Percentiles rank a stretch among this genome's conserved stretches.
Evolutionary conservation across 2,329 filamentous ascomycete genomes (phyloP).

Genomic region (Pseudogymnoascus sp.): DNA sequence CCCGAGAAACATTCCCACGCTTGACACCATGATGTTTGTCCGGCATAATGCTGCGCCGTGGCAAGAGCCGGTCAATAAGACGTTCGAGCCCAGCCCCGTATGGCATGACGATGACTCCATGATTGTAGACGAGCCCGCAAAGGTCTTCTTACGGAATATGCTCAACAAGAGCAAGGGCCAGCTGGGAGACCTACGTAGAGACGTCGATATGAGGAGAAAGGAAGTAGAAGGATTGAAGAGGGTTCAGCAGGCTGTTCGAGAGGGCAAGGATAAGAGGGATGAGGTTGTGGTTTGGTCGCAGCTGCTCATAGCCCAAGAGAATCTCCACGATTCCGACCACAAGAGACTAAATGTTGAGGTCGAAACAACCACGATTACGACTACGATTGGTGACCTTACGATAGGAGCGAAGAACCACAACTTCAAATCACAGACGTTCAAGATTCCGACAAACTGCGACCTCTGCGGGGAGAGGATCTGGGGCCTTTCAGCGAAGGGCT

Average conservation of each 20-base stretch:
- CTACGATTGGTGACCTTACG: slow-evolving; percentile 83
- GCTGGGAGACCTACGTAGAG: slow-evolving; percentile 67
- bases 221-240: slow-evolving; percentile 75
- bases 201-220: slow-evolving; percentile 75
- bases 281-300: slow-evolving; percentile 76
- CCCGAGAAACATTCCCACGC: slow-evolving; percentile 71
- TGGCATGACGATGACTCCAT: slow-evolving; percentile 93
- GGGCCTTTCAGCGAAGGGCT: slow-evolving; percentile 93
- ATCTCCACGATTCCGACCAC: slow-evolving; percentile 74
- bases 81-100: slow-evolving; percentile 88
- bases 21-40: slow-evolving; percentile 98
- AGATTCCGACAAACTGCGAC: slow-evolving; percentile 97
- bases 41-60: slow-evolving; percentile 78
- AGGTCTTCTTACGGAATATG: slow-evolving; percentile 84
- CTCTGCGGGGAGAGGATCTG: slow-evolving; percentile 94
- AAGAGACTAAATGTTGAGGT: slow-evolving; percentile 82
- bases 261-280: slow-evolving; percentile 80
- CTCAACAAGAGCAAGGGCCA: slow-evolving; percentile 83
- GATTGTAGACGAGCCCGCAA: slow-evolving; percentile 77
- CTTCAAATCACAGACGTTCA: slow-evolving; percentile 98
- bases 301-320: slow-evolving; percentile 78
- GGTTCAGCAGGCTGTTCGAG: slow-evolving; percentile 65
- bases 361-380: slow-evolving; percentile 87
- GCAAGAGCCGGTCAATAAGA: slow-evolving; percentile 75
- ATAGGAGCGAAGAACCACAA: slow-evolving; percentile 91